These are phyloP conservation scores for Tetracentron sinense DNA, from an alignment of 164 flowering plant species.

Conservation along the genomic window DNA sequence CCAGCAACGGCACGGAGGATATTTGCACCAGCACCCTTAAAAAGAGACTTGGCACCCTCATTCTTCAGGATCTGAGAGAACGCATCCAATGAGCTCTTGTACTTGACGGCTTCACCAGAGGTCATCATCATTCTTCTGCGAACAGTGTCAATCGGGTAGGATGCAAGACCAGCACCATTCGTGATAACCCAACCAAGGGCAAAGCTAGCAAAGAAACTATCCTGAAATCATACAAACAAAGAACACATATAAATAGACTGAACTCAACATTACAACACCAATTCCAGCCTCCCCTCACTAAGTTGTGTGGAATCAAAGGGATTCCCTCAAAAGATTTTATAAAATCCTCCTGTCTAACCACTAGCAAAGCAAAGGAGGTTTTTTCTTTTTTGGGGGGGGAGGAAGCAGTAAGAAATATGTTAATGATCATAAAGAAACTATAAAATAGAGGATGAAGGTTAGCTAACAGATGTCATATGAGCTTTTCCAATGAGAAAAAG, in stretches of 20 bases:
- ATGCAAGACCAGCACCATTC: constrained; percentile 67
- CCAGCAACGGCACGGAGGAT: constrained; percentile 75
- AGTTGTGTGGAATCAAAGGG: too few relatives aligned
- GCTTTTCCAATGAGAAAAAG: too few relatives aligned
- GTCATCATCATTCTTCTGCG: constrained; percentile 84
- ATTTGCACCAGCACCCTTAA: constrained; percentile 77
- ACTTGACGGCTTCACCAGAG: constrained; percentile 71
- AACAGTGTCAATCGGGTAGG: constrained; percentile 69
- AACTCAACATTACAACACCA: too few relatives aligned
- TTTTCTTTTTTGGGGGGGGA: too few relatives aligned
- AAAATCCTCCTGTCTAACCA: too few relatives aligned
- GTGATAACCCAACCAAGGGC: constrained; percentile 69
- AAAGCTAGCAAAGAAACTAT: constrained; percentile 71
- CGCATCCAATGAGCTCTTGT: constrained; percentile 62
- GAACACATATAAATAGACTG: neutral
- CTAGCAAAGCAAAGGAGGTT: too few relatives aligned
- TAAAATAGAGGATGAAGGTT: too few relatives aligned
- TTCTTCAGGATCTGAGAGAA: constrained; percentile 58
- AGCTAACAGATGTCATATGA: too few relatives aligned
- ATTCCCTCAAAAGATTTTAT: too few relatives aligned
- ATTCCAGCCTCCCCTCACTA: too few relatives aligned
- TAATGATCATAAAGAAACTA: too few relatives aligned
- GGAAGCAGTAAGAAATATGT: too few relatives aligned
- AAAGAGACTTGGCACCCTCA: constrained; percentile 60
- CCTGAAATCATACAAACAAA: constrained; percentile 33